Evolutionary conservation across 345 rosid species (phyloP), one percentile per base, ranked within the genome.

Genomic region (Populus pruinosa): DNA sequence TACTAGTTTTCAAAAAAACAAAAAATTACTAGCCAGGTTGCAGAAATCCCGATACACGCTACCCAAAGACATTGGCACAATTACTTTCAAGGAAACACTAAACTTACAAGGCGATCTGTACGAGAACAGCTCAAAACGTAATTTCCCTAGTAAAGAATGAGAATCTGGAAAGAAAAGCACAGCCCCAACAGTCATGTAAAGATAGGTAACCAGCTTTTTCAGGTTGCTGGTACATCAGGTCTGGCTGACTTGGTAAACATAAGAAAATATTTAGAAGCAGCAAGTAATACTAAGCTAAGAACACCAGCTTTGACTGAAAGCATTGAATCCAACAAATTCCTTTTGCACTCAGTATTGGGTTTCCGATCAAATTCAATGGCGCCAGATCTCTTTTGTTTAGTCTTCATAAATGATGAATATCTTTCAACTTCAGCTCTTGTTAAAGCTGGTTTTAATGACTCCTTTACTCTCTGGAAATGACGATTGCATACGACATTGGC

Each of bases 401-500:
- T 74, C 85, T 87, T 91, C 83, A 78, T 79, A 72, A 87, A 93
- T 25, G 91, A 90, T 69, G 94, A 84, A 77, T 93, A 93, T 8
- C 83, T 74, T 69, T 88, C 90, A 4, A 91, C 80, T 69, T 90
- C 96, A 38, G 81, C 88, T 17, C 74, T 76, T 1, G 98, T 91
- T 77, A 96, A 78, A 36, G 97, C 92, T 4, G 99, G 98, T 81
- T 88, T 92, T 35, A 93, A 84, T 0, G 98, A 89, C 38, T 35
- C 81, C 85, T 86, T 87, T 0, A 86, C 99, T 0, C 83, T 76
- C 82, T 82, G 87, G 80, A 96, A 96, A 88, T 92, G 99, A 21
- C 78, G 87, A 41, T 90, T 81, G 75, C 81, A 77, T 17, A 96
- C 92, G 1, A 89, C 78, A 3, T 85, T 85, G 50, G 96, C 92